Conservation (phyloP, 2,329 filamentous ascomycete species). For the Arthrobotrys musiformis region DNA sequence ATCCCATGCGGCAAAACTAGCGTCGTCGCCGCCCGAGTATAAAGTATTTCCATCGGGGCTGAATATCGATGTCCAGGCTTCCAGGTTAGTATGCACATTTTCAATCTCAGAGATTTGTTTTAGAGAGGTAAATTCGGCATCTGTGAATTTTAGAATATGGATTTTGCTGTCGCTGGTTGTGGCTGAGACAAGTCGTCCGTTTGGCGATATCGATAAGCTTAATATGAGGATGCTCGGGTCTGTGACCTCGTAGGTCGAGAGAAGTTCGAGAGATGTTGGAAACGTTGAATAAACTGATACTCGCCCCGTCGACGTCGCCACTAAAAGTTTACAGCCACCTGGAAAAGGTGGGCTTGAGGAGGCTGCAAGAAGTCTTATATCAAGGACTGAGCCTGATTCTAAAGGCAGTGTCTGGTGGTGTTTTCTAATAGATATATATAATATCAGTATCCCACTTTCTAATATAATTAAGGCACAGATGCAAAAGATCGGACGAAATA, state of each 20-base stretch:
- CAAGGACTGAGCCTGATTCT: slow-evolving; percentile 42
- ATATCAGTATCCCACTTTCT: background rate
- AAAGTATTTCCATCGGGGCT: slow-evolving; percentile 21
- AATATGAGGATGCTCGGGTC: slow-evolving; percentile 22
- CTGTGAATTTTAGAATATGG: slow-evolving; percentile 24
- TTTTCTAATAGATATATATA: slow-evolving; percentile 4
- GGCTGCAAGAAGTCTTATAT: slow-evolving; percentile 30
- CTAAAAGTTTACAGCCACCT: slow-evolving; percentile 8
- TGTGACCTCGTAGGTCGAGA: slow-evolving; percentile 33
- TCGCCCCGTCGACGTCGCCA: slow-evolving; percentile 41
- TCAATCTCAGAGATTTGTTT: slow-evolving; percentile 12
- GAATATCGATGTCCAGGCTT: slow-evolving; percentile 48
- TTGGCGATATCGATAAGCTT: slow-evolving; percentile 24
- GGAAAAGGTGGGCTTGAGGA: slow-evolving; percentile 12
- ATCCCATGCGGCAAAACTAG: slow-evolving; percentile 46
- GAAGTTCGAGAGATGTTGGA: background rate
- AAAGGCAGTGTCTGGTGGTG: slow-evolving; percentile 16
- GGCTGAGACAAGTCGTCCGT: slow-evolving; percentile 10
- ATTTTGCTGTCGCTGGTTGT: slow-evolving; percentile 37
- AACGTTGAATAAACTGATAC: slow-evolving; percentile 27
- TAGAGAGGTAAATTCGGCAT: slow-evolving; percentile 6
- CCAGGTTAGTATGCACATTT: slow-evolving; percentile 26
- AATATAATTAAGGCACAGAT: too few relatives aligned
- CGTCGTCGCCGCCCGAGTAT: slow-evolving; percentile 52
- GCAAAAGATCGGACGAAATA: background rate